phyloP scores from a whole-genome alignment of 140 eudicot species.

The Ambrosia hybrid region DNA sequence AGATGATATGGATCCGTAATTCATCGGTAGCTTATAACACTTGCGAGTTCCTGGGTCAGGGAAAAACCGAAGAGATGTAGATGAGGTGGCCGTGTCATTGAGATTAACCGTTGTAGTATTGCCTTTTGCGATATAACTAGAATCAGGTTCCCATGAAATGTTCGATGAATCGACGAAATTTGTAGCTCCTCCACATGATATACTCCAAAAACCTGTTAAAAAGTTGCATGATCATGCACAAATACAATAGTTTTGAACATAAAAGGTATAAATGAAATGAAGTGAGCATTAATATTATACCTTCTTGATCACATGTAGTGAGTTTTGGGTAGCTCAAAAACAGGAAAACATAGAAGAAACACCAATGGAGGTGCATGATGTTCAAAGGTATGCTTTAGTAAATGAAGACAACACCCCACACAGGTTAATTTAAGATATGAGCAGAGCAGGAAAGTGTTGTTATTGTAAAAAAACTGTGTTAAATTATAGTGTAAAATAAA shows the following conservation, averaged over 20 bases:
- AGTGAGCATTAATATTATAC: conserved; percentile 33
- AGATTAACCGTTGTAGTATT: conserved; percentile 45
- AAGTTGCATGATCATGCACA: conserved; percentile 23
- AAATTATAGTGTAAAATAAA: neutral
- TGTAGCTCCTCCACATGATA: conserved; percentile 75
- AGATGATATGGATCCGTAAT: conserved; percentile 40
- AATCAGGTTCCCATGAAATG: conserved; percentile 78
- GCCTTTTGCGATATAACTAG: conserved; percentile 49
- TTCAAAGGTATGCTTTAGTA: conserved; percentile 21
- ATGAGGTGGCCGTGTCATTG: conserved; percentile 40
- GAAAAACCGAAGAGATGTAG: conserved; percentile 66
- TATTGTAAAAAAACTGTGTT: neutral
- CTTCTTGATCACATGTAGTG: conserved; percentile 58
- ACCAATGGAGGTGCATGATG: conserved; percentile 51
- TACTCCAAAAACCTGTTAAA: conserved; percentile 77
- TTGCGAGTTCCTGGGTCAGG: conserved; percentile 59
- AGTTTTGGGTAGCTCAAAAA: conserved; percentile 22
- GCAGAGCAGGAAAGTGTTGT: neutral
- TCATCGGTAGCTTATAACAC: conserved; percentile 71
- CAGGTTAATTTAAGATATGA: conserved; percentile 16
- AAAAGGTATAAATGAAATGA: neutral
- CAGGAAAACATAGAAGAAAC: conserved; percentile 30
- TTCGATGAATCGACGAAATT: conserved; percentile 70
- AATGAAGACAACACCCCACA: neutral
- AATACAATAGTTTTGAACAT: neutral